Evolutionary conservation across 768 basidiomycete species (phyloP), one percentile per base, ranked within the genome.

Genomic region (Kwoniella europaea): DNA sequence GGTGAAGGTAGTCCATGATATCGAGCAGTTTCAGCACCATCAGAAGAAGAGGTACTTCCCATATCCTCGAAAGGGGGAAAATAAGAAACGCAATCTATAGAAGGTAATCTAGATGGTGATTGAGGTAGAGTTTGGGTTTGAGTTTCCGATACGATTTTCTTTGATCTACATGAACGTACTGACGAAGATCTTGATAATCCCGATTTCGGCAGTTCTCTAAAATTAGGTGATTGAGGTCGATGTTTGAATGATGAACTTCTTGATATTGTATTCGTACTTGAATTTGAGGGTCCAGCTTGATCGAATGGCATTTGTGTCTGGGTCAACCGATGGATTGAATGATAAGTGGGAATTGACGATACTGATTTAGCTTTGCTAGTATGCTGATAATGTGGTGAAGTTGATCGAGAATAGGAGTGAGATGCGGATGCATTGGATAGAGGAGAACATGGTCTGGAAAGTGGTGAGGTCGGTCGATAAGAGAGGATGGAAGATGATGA

Each of bases 61-160:
- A 76, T 74, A 27, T 60, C 58, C 22, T 79, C 78, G 62, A 79
- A 79, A 1, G 78, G 78, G 6, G 78, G 78, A 59, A 79, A 79
- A 57, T 76, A 79, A 10, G 75, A 76, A 29, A 79, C 65, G n/a
- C 56, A 60, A 50, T 74, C 66, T 5, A 75, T 79, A 3, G 65
- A 44, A 15, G 78, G 78, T 22, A 79, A 65, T 18, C 71, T 65
- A 3, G 75, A 76, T 0, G 78, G 78, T 9, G 74, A 74, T n/a
- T 72, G 50, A 16, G 10, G 44, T 15, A 24, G 63, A 50, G 12
- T 15, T 52, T 52, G 46, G 0, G 10, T 15, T 50, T 20, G 44
- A 54, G 15, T 35, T 29, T 5, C 10, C 27, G 46, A n/a, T 13
- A 18, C 0, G 44, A n/a, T 2, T 16, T 60, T 12, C 53, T n/a